Evolutionary conservation across 345 rosid genomes (phyloP), one percentile per base, ranked within the genome.

Genomic region (Aquilaria malaccensis): DNA sequence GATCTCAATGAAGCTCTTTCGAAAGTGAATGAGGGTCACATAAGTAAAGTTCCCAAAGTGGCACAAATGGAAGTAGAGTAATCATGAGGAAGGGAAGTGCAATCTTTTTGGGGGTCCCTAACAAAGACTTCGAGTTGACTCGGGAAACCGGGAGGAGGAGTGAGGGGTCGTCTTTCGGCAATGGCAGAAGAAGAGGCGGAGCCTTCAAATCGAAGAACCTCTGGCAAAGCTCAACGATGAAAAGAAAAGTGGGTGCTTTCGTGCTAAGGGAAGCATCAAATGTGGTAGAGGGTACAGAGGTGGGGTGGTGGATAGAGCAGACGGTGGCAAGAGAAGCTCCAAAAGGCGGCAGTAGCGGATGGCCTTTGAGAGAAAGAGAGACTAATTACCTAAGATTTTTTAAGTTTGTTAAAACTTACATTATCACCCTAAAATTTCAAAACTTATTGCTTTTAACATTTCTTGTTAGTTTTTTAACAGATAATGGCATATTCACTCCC

Each of bases 81-180:
- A 91, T 78, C 6, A 88, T 84, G n/a, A 88, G 72, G 66, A 81
- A 91, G 77, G 86, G 62, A 59, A 91, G 85, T 4, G 95, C 96
- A 13, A 88, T 12, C 66, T 88, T 91, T 74, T 76, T 81, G 11
- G 68, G 79, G 12, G 66, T 54, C 2, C 29, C 62, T 1, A 77
- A 62, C 63, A 71, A 75, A 3, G 13, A 75, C 5, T 60, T 75
- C 9, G 76, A 74, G 74, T 70, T 76, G 37, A 71, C 85, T 58
- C 74, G 77, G 31, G 83, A 61, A 3, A 91, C 87, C 10, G 68
- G 47, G 10, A 57, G 70, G 75, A 88, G 72, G 51, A 91, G 78
- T 0, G 49, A 52, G 2, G 69, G 75, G 49, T 91, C 92, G 46
- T 83, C 83, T 13, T 71, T 55, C 0, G 76, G 77, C 29, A 68